Evolutionary conservation across 1,284 basidiomycete genomes (phyloP), one percentile per base, ranked within the genome.

Genomic region (Kalmanozyma brasiliensis): DNA sequence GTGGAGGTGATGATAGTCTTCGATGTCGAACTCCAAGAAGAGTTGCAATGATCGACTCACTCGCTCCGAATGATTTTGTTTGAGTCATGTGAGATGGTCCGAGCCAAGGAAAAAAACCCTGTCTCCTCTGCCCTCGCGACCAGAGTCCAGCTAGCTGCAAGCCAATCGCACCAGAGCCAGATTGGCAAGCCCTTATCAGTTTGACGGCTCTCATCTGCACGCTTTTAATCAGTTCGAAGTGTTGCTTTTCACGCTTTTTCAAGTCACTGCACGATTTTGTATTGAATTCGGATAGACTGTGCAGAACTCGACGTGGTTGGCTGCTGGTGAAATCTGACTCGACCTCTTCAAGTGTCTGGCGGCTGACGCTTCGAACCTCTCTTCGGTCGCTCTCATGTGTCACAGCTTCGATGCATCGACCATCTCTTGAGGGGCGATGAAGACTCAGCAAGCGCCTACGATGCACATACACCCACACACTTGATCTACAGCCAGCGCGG

Each of bases 121-220:
- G 2, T 16, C 16, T 40, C 26, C 32, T 35, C 7, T 1, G 29
- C 56, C 56, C 56, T 47, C 30, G 48, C 37, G 48, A 59, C 45
- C 49, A 43, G 8, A 13, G 9, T 34, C 10, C 26, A 29, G 33
- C 24, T 11, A 44, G 48, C 20, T 5, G 35, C 29, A 11, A 35
- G 48, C 44, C 44, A 60, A 60, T 60, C 8, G 49, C 20, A 43
- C 5, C 8, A 13, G 17, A 1, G 32, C 38, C 37, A 19, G 11
- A n/a, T 41, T 13, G 10, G 17, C 29, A 29, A 37, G 23, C 8
- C 36, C 44, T 60, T 61, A 61, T 61, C 58, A 60, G 57, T 60
- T 60, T 60, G 46, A 45, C 57, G 41, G 38, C 29, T 43, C 37
- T 48, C 52, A 49, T 49, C 36, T 57, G 19, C 26, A 11, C 11